phyloP scores from a whole-genome alignment of 1,284 basidiomycete genomes.

The Mrakiaceae sp. region DNA sequence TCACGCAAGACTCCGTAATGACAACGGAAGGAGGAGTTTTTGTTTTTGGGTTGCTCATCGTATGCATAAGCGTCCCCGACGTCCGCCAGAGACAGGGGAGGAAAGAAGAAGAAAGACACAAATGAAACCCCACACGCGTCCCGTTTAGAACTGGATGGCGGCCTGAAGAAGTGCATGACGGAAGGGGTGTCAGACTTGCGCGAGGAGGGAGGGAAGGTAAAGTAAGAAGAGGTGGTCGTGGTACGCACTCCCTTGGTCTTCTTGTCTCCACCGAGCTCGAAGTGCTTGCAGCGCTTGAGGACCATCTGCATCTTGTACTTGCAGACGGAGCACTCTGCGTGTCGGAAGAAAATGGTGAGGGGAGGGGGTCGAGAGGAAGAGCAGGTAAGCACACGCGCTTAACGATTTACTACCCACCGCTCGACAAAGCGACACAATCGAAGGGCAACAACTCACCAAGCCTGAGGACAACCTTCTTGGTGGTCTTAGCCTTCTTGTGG shows the following conservation, averaged over 20 bases:
- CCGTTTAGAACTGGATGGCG: slow-evolving; percentile 15
- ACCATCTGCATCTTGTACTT: slow-evolving; percentile 96
- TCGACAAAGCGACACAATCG: neutral
- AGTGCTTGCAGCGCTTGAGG: slow-evolving; percentile 99
- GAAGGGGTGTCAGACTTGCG: too few relatives aligned
- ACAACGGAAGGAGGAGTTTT: too few relatives aligned
- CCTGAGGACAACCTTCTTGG: slow-evolving; percentile 18
- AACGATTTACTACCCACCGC: neutral
- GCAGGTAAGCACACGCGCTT: slow-evolving; percentile 21
- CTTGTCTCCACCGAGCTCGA: slow-evolving; percentile 95
- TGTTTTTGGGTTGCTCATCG: too few relatives aligned
- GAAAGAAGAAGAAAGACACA: too few relatives aligned
- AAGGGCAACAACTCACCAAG: slow-evolving; percentile 2
- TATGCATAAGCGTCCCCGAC: too few relatives aligned
- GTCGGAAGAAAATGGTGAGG: slow-evolving; percentile 45
- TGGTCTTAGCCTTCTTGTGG: slow-evolving; percentile 56
- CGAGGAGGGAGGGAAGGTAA: too few relatives aligned
- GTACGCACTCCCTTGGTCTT: slow-evolving; percentile 3
- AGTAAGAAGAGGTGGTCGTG: too few relatives aligned
- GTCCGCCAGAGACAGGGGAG: too few relatives aligned
- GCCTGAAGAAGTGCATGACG: neutral
- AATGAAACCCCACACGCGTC: neutral
- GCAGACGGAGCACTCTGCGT: slow-evolving; percentile 89
- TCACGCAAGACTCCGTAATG: too few relatives aligned
- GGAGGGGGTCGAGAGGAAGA: slow-evolving; percentile 44